phyloP scores from a whole-genome alignment of 2,329 filamentous ascomycete genomes.

The Hymenotorrendiella dingleyae region DNA sequence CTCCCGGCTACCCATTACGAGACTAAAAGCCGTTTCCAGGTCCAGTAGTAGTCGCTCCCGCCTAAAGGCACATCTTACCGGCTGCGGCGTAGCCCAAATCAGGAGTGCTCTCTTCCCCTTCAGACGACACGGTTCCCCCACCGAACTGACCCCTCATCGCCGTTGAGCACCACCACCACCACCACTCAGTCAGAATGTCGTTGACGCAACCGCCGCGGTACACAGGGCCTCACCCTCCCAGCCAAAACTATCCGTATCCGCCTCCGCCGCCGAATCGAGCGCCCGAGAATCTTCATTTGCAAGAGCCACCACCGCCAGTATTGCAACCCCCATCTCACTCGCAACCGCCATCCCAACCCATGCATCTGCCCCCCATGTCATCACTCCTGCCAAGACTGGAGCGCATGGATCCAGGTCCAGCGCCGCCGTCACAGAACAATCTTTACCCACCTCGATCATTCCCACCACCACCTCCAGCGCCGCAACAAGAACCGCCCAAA shows the following conservation, averaged over 20 bases:
- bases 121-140: too few relatives aligned
- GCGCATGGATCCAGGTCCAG: slow-evolving; percentile 4
- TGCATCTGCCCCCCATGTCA: slow-evolving; percentile 20
- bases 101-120: too few relatives aligned
- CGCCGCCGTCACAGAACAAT: neutral
- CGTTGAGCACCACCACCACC: too few relatives aligned
- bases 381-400: slow-evolving; percentile 16
- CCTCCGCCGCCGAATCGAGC: neutral
- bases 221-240: neutral
- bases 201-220: slow-evolving; percentile 3
- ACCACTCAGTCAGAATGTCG: neutral
- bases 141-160: too few relatives aligned
- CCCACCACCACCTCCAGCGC: slow-evolving; percentile 4
- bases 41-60: too few relatives aligned
- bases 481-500: slow-evolving; percentile 3
- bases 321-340: neutral
- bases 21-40: too few relatives aligned
- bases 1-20: too few relatives aligned
- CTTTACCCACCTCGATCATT: slow-evolving; percentile 10
- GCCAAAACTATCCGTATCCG: neutral
- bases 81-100: too few relatives aligned
- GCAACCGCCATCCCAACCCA: slow-evolving; percentile 8
- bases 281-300: neutral
- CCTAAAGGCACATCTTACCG: too few relatives aligned
- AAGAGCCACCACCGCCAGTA: too few relatives aligned